Conservation (phyloP, 2,329 filamentous ascomycete genomes). For the Cercospora sojina region DNA sequence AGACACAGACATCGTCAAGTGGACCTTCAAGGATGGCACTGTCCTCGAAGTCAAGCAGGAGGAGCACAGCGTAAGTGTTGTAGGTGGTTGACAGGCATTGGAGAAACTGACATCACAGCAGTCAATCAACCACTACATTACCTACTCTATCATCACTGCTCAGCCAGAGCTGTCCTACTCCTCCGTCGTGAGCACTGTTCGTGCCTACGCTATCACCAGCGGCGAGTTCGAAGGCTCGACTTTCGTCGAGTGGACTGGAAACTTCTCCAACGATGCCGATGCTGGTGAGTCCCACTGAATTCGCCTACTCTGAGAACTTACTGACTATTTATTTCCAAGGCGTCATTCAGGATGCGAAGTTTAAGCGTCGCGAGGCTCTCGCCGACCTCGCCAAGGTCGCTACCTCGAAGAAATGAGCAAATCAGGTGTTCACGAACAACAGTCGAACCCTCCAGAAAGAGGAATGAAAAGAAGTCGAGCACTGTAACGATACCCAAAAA, state of each 20-base stretch:
- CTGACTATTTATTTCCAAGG: conserved; percentile 45
- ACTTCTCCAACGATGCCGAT: conserved; percentile 70
- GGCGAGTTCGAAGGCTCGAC: conserved; percentile 64
- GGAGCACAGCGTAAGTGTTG: conserved; percentile 64
- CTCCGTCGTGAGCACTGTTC: conserved; percentile 65
- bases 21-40: conserved; percentile 66
- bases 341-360: conserved; percentile 72
- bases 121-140: conserved; percentile 73
- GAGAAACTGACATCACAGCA: conserved; percentile 32
- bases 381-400: conserved; percentile 58
- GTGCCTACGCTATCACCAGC: conserved; percentile 64
- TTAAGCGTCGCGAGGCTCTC: conserved; percentile 71
- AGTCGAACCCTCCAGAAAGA: not conserved
- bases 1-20: conserved; percentile 60
- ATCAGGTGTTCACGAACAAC: not conserved
- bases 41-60: conserved; percentile 72
- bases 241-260: conserved; percentile 65
- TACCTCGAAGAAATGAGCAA: conserved; percentile 33
- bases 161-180: conserved; percentile 66
- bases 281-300: conserved; percentile 53
- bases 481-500: conserved; percentile 11
- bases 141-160: conserved; percentile 68
- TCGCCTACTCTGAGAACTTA: not conserved
- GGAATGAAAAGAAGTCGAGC: not conserved
- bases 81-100: not conserved